phyloP scores from a whole-genome alignment of 768 basidiomycete species.

The Hericium erinaceus region DNA sequence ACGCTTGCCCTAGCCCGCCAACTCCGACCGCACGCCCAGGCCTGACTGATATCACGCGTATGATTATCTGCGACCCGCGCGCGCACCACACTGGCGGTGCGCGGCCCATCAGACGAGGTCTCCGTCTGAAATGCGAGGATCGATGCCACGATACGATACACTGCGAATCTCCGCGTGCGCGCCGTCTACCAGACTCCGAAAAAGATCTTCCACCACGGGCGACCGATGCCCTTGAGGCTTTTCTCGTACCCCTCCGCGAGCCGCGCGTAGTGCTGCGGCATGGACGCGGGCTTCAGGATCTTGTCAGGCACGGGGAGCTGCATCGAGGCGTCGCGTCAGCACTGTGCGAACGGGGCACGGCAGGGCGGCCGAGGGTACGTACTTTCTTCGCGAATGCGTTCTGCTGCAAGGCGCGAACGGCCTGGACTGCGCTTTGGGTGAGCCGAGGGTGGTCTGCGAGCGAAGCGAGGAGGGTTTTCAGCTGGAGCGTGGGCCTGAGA shows the following conservation, averaged over 20 bases:
- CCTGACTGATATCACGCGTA: too few relatives aligned
- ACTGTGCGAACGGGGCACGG: not conserved
- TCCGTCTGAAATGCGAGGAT: too few relatives aligned
- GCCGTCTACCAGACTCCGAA: conserved; percentile 58
- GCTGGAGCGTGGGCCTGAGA: conserved; percentile 69
- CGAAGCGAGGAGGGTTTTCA: conserved; percentile 53
- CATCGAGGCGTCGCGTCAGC: not conserved
- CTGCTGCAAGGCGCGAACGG: conserved; percentile 44
- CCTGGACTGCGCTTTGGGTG: conserved; percentile 48
- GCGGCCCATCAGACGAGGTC: too few relatives aligned
- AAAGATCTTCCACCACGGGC: conserved; percentile 82
- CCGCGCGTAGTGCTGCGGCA: conserved; percentile 64
- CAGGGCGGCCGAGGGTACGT: conserved; percentile 5
- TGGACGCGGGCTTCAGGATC: conserved; percentile 59
- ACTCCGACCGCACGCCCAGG: too few relatives aligned
- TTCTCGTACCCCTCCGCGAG: conserved; percentile 68
- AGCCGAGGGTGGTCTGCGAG: conserved; percentile 63
- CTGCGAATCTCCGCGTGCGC: not conserved
- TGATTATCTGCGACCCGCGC: too few relatives aligned
- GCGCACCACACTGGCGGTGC: too few relatives aligned
- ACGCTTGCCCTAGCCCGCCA: too few relatives aligned
- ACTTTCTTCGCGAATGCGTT: conserved; percentile 55
- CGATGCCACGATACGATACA: not conserved
- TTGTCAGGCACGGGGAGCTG: conserved; percentile 62
- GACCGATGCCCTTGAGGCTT: conserved; percentile 63